Conservation (phyloP, 1,284 basidiomycete genomes). For the Cutaneotrichosporon cyanovorans region DNA sequence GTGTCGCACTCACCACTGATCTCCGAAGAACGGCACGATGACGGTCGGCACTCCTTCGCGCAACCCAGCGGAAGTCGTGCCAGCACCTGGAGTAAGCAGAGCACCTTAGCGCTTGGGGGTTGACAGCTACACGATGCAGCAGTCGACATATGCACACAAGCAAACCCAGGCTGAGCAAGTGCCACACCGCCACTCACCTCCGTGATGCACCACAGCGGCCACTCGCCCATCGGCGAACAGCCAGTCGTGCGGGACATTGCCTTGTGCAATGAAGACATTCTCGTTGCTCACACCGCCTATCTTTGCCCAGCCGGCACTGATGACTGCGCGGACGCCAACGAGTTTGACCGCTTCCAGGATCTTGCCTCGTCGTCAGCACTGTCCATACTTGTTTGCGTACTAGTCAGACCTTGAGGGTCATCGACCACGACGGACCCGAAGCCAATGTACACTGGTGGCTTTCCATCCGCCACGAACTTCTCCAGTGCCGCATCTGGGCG, state of each 20-base stretch:
- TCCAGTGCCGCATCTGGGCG: constrained; percentile 50
- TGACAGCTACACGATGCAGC: no score
- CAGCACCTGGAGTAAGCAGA: constrained; percentile 51
- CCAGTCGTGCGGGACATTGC: constrained; percentile 61
- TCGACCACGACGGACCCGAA: constrained; percentile 61
- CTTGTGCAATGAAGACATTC: constrained; percentile 55
- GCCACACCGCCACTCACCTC: constrained; percentile 46
- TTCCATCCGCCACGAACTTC: constrained; percentile 52
- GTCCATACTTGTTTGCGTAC: constrained; percentile 2
- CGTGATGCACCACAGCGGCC: constrained; percentile 62
- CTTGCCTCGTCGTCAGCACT: constrained; percentile 43
- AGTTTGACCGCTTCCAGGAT: constrained; percentile 55
- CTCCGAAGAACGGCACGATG: constrained; percentile 63
- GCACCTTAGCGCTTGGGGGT: no score
- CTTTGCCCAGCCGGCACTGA: constrained; percentile 60
- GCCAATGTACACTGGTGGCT: constrained; percentile 57
- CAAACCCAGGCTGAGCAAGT: no score
- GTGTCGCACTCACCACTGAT: constrained; percentile 49
- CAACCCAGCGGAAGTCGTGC: constrained; percentile 59
- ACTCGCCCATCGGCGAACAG: constrained; percentile 55
- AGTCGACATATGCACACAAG: no score
- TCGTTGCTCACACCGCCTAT: constrained; percentile 47
- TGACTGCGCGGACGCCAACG: constrained; percentile 54
- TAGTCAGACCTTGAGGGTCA: constrained; percentile 51
- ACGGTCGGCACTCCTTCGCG: constrained; percentile 59